These are phyloP conservation scores for Blepharisma stoltei DNA, from an alignment of 73 alveolate genomes.

Conservation along the genomic window DNA sequence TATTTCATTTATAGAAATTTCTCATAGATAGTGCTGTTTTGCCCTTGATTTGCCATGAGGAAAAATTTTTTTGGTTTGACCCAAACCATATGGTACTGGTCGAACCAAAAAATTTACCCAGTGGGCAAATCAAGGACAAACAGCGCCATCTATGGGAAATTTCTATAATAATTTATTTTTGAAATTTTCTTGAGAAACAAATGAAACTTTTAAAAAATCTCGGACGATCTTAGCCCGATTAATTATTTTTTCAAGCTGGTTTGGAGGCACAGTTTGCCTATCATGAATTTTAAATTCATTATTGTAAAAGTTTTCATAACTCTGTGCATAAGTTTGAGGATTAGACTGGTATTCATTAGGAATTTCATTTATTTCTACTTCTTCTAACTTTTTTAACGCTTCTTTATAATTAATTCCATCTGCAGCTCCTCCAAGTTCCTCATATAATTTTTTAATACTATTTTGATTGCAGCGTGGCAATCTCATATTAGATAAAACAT, in stretches of 20 bases:
- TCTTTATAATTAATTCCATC: neutral
- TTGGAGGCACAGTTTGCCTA: conserved; percentile 6
- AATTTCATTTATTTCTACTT: too few species aligned
- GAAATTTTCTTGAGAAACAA: neutral
- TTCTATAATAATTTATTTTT: neutral
- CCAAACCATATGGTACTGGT: too few species aligned
- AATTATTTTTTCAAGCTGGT: conserved; percentile 1
- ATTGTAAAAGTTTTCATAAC: too few species aligned
- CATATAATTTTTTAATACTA: neutral
- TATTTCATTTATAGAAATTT: too few species aligned
- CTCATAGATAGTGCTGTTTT: too few species aligned
- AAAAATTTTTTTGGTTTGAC: too few species aligned
- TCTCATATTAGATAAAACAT: neutral
- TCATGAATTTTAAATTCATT: neutral
- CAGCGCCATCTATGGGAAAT: too few species aligned
- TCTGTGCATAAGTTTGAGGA: neutral
- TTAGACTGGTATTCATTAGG: too few species aligned
- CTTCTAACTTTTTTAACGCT: neutral
- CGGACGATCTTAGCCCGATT: neutral
- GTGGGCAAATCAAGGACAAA: too few species aligned
- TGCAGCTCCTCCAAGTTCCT: conserved; percentile 11
- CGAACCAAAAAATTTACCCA: too few species aligned
- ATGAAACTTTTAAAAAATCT: neutral
- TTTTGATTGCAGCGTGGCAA: neutral
- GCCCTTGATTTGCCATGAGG: too few species aligned